A percentile compares a stretch with the other conserved stretches of the same genome.
Evolutionary conservation across 345 rosid species (phyloP).

Genomic region (Citrus glauca): DNA sequence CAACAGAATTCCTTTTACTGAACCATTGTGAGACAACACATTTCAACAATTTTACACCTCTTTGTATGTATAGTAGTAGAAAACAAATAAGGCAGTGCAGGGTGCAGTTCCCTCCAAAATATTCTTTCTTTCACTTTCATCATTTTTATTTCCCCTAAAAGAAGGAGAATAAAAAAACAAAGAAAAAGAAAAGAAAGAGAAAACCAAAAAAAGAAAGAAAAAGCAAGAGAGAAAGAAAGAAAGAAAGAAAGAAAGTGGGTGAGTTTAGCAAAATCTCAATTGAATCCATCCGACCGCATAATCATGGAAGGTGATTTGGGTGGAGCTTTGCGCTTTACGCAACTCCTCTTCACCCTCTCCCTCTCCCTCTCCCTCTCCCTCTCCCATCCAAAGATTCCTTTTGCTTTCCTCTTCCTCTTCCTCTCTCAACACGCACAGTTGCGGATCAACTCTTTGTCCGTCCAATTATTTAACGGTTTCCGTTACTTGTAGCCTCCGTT

Average conservation of each 20-base stretch:
- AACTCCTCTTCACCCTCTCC: background rate
- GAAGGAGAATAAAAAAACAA: no score
- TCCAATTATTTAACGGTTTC: background rate
- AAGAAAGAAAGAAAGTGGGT: conserved; percentile 7
- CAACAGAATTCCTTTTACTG: no score
- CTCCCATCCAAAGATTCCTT: conserved; percentile 1
- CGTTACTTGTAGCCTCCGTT: background rate
- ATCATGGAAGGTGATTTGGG: conserved; percentile 30
- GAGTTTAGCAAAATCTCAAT: conserved; percentile 8
- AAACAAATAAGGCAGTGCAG: no score
- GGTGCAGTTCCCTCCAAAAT: no score
- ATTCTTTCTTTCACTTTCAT: no score
- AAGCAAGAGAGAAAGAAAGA: background rate
- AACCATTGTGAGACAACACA: no score
- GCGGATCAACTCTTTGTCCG: conserved; percentile 1
- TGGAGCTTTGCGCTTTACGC: conserved; percentile 40
- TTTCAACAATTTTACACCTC: no score
- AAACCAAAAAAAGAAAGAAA: background rate
- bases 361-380: background rate
- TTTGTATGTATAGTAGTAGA: no score
- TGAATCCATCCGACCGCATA: background rate
- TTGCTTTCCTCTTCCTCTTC: background rate
- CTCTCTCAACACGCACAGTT: background rate
- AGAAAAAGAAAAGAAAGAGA: no score
- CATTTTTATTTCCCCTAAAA: no score